Evolutionary conservation across 148 eudicot species (phyloP).

Genomic region (Vaccinium macrocarpon): DNA sequence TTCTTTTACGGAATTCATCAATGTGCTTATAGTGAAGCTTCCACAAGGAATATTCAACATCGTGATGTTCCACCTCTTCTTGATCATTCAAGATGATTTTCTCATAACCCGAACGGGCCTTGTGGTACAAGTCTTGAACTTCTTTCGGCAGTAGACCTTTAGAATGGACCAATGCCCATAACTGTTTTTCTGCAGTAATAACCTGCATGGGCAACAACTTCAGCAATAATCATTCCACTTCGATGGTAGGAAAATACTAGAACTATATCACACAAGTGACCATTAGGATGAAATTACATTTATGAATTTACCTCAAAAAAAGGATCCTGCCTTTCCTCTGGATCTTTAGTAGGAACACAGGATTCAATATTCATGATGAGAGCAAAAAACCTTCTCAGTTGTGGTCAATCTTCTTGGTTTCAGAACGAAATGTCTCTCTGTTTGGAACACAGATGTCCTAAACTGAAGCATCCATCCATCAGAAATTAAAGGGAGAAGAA

Average conservation of each 20-base stretch:
- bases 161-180: slow-evolving; percentile 57
- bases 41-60: slow-evolving; percentile 71
- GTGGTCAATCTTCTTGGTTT: not conserved
- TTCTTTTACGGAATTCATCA: slow-evolving; percentile 77
- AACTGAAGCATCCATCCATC: slow-evolving; percentile 5
- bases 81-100: slow-evolving; percentile 49
- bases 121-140: slow-evolving; percentile 51
- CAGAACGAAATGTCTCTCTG: not conserved
- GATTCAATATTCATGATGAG: slow-evolving; percentile 42
- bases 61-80: slow-evolving; percentile 54
- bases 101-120: slow-evolving; percentile 57
- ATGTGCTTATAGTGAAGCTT: slow-evolving; percentile 92
- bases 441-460: not conserved
- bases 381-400: slow-evolving; percentile 9
- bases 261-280: not conserved
- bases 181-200: slow-evolving; percentile 53
- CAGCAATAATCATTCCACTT: not conserved
- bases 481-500: not conserved
- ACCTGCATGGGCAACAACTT: slow-evolving; percentile 37
- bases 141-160: slow-evolving; percentile 56
- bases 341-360: slow-evolving; percentile 24
- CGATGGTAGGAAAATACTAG: not conserved
- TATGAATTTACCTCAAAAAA: slow-evolving; percentile 49
- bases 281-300: not conserved
- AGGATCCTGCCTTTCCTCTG: slow-evolving; percentile 29